These are phyloP conservation scores for Knoxdaviesia capensis DNA, from an alignment of 2,329 filamentous ascomycete species.

Conservation along the genomic window DNA sequence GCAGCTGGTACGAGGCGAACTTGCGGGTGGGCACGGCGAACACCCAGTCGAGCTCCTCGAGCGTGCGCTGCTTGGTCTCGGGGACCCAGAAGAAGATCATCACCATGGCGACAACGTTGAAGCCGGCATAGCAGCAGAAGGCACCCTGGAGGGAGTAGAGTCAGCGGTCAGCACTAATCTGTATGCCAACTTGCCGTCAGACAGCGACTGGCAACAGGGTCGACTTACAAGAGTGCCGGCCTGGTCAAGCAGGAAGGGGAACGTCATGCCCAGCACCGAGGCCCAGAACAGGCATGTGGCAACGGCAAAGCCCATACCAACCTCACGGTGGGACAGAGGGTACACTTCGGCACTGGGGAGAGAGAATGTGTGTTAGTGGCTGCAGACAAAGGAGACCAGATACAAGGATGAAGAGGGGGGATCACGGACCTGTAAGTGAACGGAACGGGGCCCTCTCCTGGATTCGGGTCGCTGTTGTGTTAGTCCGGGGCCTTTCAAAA, in stretches of 20 bases:
- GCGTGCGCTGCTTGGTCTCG: slow-evolving; percentile 35
- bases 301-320: slow-evolving; percentile 43
- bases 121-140: slow-evolving; percentile 29
- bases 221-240: not conserved
- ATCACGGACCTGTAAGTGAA: slow-evolving; percentile 17
- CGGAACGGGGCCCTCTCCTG: slow-evolving; percentile 35
- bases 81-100: slow-evolving; percentile 37
- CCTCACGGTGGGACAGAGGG: slow-evolving; percentile 40
- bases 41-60: slow-evolving; percentile 29
- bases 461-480: too few relatives aligned
- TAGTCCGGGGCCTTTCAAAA: too few relatives aligned
- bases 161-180: too few relatives aligned
- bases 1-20: slow-evolving; percentile 19
- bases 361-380: too few relatives aligned
- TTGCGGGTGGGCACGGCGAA: slow-evolving; percentile 21
- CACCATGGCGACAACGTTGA: slow-evolving; percentile 31
- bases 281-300: slow-evolving; percentile 37
- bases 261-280: slow-evolving; percentile 27
- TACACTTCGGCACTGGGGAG: slow-evolving; percentile 41
- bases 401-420: too few relatives aligned
- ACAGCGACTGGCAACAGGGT: slow-evolving; percentile 1
- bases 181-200: slow-evolving; percentile 8
- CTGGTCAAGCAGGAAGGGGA: slow-evolving; percentile 23
- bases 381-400: too few relatives aligned
- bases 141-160: slow-evolving; percentile 10